Base-by-base conservation (phyloP, 2,329 filamentous ascomycete species). In the Fusarium piperis region DNA sequence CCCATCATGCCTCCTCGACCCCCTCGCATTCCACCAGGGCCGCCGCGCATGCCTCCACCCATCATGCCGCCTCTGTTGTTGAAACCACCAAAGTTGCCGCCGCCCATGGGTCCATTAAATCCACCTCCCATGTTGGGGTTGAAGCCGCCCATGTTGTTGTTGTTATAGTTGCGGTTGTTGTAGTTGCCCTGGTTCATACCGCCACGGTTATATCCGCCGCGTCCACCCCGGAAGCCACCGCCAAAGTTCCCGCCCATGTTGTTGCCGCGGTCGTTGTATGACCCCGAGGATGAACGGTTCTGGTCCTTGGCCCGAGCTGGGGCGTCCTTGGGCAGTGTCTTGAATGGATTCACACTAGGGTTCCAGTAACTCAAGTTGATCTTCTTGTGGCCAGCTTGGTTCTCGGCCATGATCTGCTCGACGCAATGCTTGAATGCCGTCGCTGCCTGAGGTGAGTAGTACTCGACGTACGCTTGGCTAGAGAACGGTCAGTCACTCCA, bases 261-360 rank as follows among this genome's bases (percentile, higher is more conserved):
- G 41, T 80, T 81, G 68, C 84, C 83, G 9, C 76, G 70, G 65
- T 87, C 84, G 58, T 86, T 87, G 79, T 87, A 89, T 61, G 81
- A 80, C 51, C 85, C 83, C 53, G 86, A 78, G 33, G 83, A 80
- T 62, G 85, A 86, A 59, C 90, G 90, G 66, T 89, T 85, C 46
- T 85, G 84, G 46, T 91, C 89, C 78, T 94, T 91, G 38, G 87
- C 91, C 64, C 81, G 74, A 4, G 81, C 73, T 0, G 93, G 94
- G 0, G 92, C 92, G 79, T 97, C 95, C 83, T 97, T 97, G 18
- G 94, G 95, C 6, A 97, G 84, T 0, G 94, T 98, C 72, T 93
- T 92, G 88, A 97, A 98, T 0, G 95, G 94, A 79, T 98, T 98
- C 73, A 88, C 87, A 53, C 89, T 88, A 0, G 94, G 91, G 71